A percentile compares a stretch with the other conserved stretches of the same genome.
phyloP scores from a whole-genome alignment of 495 filamentous ascomycete genomes.

The Podospora didyma region DNA sequence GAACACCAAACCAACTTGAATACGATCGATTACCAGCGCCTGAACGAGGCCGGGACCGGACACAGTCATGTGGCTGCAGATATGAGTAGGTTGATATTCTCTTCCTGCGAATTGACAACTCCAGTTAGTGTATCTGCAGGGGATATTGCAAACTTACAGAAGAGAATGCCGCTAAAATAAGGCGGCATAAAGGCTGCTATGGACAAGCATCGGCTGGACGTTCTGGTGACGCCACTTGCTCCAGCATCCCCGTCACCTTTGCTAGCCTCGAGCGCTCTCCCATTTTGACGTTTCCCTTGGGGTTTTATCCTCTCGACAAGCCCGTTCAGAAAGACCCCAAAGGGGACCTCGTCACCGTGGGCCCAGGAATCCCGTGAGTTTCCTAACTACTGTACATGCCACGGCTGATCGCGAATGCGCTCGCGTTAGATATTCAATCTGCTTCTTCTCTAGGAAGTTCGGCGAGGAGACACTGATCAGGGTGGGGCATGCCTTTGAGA shows the following conservation, averaged over 20 bases:
- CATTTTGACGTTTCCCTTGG: not conserved
- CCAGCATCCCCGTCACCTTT: not conserved
- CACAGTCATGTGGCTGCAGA: no score
- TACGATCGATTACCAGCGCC: no score
- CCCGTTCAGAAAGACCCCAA: not conserved
- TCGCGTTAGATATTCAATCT: not conserved
- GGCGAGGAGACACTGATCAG: not conserved
- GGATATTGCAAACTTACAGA: no score
- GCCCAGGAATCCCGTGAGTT: not conserved
- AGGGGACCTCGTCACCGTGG: not conserved
- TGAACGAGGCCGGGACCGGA: no score
- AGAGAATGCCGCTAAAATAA: no score
- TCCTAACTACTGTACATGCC: not conserved
- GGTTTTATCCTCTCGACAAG: not conserved
- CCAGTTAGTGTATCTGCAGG: no score
- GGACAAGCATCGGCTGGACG: not conserved
- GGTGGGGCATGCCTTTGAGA: not conserved
- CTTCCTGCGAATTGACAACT: no score
- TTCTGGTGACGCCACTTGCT: not conserved
- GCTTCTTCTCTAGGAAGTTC: not conserved
- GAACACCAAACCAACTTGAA: no score
- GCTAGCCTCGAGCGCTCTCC: not conserved
- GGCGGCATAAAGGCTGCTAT: not conserved
- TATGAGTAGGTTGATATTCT: no score
- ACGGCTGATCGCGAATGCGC: not conserved